Base-by-base conservation (phyloP, 1,284 basidiomycete species). In the Apiotrichum montevideense region DNA sequence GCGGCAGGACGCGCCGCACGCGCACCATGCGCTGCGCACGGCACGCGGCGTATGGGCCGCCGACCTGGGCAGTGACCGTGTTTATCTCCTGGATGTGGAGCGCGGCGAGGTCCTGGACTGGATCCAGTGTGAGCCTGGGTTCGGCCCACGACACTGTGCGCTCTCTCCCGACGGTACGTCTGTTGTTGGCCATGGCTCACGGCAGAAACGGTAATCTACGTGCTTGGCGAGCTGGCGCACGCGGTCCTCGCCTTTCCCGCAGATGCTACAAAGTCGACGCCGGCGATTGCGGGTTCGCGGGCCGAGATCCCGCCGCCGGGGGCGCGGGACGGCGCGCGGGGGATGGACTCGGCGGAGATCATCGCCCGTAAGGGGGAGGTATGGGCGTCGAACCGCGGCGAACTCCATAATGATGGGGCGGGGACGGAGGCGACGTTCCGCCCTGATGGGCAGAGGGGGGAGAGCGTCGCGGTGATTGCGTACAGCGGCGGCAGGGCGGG, bases 361-460 rank as follows among this genome's bases (percentile, higher is more conserved):
- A 49, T 66, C 14, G 21, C 21, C 21, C 21, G 55, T 3, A 47
- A 60, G 50, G 55, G 62, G 45, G 65, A 66, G 6, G 54, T 76
- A 1, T 76, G 73, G 64, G 73, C 70, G 6, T 71, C 72, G 33
- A 77, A 77, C 63, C 66, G 75, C 21, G 63, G 65, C 40, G 70
- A 75, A 21, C 21, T 21, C 21, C 21, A 21, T 21, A 21, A 21
- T 21, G 21, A 21, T 21, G 21, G 21, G 21, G 21, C 21, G 21
- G 21, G 21, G 21, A 21, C 21, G 21, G 21, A 21, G 21, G 21
- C 21, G 21, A 21, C 21, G 21, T 21, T 21, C 21, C 21, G 21
- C 21, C 39, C 46, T 8, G 54, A 66, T 29, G 59, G 61, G 37
- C 37, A 61, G 33, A 54, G 48, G 15, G 75, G 75, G 8, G 75